These are phyloP conservation scores for Talaromyces wortmannii DNA, from an alignment of 495 filamentous ascomycete genomes.

Conservation along the genomic window DNA sequence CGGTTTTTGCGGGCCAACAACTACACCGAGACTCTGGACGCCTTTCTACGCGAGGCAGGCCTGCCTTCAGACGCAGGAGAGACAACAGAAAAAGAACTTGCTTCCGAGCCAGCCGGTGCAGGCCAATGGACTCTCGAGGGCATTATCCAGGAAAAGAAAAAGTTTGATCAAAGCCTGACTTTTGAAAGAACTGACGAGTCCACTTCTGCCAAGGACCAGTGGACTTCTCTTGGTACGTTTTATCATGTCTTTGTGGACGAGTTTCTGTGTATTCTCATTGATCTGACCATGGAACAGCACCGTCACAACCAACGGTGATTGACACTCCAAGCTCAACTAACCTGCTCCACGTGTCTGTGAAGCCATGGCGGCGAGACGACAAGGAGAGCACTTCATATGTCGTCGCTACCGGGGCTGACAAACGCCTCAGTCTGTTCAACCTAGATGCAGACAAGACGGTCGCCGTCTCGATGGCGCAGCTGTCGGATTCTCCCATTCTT, in stretches of 20 bases:
- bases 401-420: slow-evolving; percentile 46
- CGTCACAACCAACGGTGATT: slow-evolving; percentile 34
- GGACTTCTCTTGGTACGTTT: slow-evolving; percentile 44
- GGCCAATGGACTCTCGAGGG: slow-evolving; percentile 54
- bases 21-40: slow-evolving; percentile 52
- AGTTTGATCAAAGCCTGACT: slow-evolving; percentile 47
- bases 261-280: neutral
- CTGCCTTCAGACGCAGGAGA: slow-evolving; percentile 38
- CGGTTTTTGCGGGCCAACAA: slow-evolving; percentile 54
- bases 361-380: slow-evolving; percentile 21
- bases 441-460: slow-evolving; percentile 15
- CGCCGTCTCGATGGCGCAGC: slow-evolving; percentile 20
- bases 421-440: slow-evolving; percentile 39
- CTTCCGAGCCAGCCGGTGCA: slow-evolving; percentile 18
- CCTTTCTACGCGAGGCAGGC: slow-evolving; percentile 56
- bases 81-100: slow-evolving; percentile 18
- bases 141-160: slow-evolving; percentile 58
- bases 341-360: slow-evolving; percentile 44
- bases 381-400: slow-evolving; percentile 18
- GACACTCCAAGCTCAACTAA: slow-evolving; percentile 43
- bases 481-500: slow-evolving; percentile 57
- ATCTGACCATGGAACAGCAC: slow-evolving; percentile 26
- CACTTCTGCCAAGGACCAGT: slow-evolving; percentile 30
- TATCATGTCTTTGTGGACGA: too few relatives aligned
- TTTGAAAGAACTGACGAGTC: slow-evolving; percentile 47